A percentile compares a stretch with the other conserved stretches of the same genome.
phyloP scores from a whole-genome alignment of 179 eudicot species.

The Beta macrorhiza region DNA sequence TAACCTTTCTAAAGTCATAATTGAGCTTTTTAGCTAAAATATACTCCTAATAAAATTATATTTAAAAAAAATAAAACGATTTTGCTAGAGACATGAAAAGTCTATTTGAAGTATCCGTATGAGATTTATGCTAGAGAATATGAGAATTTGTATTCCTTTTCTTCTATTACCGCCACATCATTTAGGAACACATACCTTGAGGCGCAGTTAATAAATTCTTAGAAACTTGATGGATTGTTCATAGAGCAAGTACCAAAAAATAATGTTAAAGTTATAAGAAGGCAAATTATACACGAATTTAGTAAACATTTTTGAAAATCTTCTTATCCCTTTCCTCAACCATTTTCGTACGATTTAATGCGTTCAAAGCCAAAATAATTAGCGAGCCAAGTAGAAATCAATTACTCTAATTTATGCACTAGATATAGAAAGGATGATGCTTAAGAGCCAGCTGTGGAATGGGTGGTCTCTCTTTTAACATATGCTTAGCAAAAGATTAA shows the following conservation, averaged over 20 bases:
- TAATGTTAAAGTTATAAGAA: not conserved
- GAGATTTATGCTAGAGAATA: too few relatives aligned
- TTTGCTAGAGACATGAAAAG: too few relatives aligned
- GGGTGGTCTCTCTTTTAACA: not conserved
- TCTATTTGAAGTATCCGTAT: too few relatives aligned
- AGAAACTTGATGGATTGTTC: not conserved
- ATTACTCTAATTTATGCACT: not conserved
- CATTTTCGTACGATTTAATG: not conserved
- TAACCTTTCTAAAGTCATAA: not conserved
- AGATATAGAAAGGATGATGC: slow-evolving; percentile 2
- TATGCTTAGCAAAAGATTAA: slow-evolving; percentile 15
- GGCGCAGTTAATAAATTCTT: not conserved
- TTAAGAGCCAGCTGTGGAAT: not conserved
- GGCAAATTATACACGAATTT: not conserved
- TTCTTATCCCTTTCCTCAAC: not conserved
- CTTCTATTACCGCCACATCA: not conserved
- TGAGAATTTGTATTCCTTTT: too few relatives aligned
- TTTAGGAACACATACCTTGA: not conserved
- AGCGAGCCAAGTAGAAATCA: not conserved
- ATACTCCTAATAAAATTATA: too few relatives aligned
- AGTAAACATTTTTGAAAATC: not conserved
- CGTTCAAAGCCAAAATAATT: not conserved
- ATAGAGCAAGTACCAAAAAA: too few relatives aligned
- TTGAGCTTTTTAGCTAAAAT: too few relatives aligned
- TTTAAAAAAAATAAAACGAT: too few relatives aligned